A percentile compares a stretch with the other conserved stretches of the same genome.
These are phyloP conservation scores for Steccherinum ochraceum DNA, from an alignment of 768 basidiomycete species.

Conservation along the genomic window DNA sequence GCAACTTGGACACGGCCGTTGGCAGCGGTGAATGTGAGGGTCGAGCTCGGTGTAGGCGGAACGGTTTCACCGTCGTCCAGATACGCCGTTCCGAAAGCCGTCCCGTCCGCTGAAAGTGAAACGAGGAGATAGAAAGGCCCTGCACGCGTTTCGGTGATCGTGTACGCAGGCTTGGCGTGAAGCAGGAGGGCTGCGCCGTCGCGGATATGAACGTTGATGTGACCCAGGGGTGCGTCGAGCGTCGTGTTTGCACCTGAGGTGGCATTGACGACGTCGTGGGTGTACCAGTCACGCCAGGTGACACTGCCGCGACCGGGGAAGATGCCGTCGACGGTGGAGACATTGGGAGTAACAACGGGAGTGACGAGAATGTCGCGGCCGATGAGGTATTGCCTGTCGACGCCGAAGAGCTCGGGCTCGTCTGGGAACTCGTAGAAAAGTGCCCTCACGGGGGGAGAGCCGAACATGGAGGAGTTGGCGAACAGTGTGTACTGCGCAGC, in stretches of 20 bases:
- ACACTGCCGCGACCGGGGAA: constrained; percentile 57
- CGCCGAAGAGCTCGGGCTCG: constrained; percentile 53
- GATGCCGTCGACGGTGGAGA: constrained; percentile 62
- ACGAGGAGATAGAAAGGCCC: constrained; percentile 60
- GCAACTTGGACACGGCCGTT: constrained; percentile 31
- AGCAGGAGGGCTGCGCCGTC: constrained; percentile 60
- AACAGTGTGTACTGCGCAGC: constrained; percentile 60
- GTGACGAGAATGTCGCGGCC: constrained; percentile 70
- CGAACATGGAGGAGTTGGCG: constrained; percentile 55
- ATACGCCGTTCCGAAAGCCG: constrained; percentile 55
- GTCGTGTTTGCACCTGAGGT: constrained; percentile 36
- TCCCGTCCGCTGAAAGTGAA: constrained; percentile 39
- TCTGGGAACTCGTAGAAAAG: constrained; percentile 76
- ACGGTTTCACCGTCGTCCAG: constrained; percentile 65
- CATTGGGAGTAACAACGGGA: constrained; percentile 66
- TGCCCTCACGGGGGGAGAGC: constrained; percentile 68
- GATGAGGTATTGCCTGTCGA: constrained; percentile 68
- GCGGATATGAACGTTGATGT: constrained; percentile 75
- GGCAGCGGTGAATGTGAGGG: constrained; percentile 36
- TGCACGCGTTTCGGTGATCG: constrained; percentile 56
- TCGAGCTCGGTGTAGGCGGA: constrained; percentile 49
- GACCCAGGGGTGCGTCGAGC: constrained; percentile 60
- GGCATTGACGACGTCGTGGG: constrained; percentile 47
- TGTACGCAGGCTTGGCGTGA: constrained; percentile 59
- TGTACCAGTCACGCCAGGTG: constrained; percentile 72